phyloP scores from a whole-genome alignment of 805 yeast genomes.

The Lachancea cidri region DNA sequence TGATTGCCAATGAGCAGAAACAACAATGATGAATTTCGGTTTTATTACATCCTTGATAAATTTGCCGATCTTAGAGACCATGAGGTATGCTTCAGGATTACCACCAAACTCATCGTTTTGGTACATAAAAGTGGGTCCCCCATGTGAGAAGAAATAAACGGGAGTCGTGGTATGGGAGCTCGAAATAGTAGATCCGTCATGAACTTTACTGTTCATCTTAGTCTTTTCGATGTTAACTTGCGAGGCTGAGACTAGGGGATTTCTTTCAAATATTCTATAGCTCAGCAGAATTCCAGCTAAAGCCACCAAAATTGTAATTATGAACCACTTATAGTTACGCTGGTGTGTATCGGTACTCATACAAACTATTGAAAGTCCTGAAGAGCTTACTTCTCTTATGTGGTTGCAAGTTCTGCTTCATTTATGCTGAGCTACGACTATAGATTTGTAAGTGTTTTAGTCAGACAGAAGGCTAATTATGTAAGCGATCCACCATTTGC shows the following conservation, averaged over 20 bases:
- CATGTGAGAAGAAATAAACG: constrained; percentile 70
- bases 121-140: constrained; percentile 77
- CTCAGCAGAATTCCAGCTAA: background rate
- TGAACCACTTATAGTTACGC: background rate
- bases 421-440: too few relatives aligned
- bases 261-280: too few relatives aligned
- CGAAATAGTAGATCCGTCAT: background rate
- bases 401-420: too few relatives aligned
- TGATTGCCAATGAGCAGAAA: constrained; percentile 80
- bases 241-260: background rate
- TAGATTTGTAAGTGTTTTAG: background rate
- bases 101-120: constrained; percentile 45
- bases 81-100: constrained; percentile 54
- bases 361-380: background rate
- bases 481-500: too few relatives aligned
- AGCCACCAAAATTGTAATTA: background rate
- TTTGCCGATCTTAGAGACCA: constrained; percentile 46
- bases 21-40: constrained; percentile 61
- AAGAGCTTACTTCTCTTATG: background rate
- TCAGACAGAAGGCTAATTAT: too few relatives aligned
- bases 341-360: background rate
- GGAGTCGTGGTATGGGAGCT: too few relatives aligned
- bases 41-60: constrained; percentile 44
- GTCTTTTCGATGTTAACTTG: background rate
- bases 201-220: background rate